These are phyloP conservation scores for Penicillium diatomitis DNA, from an alignment of 495 filamentous ascomycete species.

Conservation along the genomic window DNA sequence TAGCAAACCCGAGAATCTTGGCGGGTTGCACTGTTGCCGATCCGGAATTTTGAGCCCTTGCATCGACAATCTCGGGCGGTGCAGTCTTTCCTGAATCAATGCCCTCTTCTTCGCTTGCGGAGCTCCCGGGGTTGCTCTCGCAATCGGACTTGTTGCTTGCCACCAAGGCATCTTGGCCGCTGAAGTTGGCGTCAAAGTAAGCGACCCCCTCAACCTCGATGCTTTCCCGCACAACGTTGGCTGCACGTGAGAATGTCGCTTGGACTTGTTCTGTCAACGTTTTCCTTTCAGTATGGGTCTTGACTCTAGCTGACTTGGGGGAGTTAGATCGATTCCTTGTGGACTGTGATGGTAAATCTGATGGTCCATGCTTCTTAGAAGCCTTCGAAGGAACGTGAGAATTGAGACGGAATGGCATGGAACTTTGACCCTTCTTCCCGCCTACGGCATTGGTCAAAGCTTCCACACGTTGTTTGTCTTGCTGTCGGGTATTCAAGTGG, in stretches of 20 bases:
- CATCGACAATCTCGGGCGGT: not conserved
- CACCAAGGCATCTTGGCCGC: constrained; percentile 5
- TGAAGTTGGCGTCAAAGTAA: constrained; percentile 38
- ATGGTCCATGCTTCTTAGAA: too few relatives aligned
- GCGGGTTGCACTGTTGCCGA: not conserved
- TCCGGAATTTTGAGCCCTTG: not conserved
- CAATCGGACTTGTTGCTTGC: not conserved
- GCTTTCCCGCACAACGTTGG: constrained; percentile 41
- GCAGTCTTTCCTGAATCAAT: constrained; percentile 2
- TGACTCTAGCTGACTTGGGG: not conserved
- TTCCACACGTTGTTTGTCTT: constrained; percentile 10
- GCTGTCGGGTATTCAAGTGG: constrained; percentile 15
- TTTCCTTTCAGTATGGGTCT: constrained; percentile 4
- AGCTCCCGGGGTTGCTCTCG: constrained; percentile 1
- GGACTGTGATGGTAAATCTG: too few relatives aligned
- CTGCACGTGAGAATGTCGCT: constrained; percentile 26
- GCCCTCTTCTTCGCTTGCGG: constrained; percentile 4
- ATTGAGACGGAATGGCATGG: too few relatives aligned
- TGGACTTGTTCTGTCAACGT: not conserved
- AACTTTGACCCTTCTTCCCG: too few relatives aligned
- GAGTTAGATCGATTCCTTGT: not conserved
- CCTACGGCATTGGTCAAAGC: not conserved
- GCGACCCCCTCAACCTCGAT: constrained; percentile 44
- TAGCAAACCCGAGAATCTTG: constrained; percentile 13
- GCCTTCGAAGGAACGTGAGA: too few relatives aligned